Evolutionary conservation across 176 grass and related monocot genomes (phyloP), one percentile per base, ranked within the genome.

Genomic region (Lolium multiflorum): DNA sequence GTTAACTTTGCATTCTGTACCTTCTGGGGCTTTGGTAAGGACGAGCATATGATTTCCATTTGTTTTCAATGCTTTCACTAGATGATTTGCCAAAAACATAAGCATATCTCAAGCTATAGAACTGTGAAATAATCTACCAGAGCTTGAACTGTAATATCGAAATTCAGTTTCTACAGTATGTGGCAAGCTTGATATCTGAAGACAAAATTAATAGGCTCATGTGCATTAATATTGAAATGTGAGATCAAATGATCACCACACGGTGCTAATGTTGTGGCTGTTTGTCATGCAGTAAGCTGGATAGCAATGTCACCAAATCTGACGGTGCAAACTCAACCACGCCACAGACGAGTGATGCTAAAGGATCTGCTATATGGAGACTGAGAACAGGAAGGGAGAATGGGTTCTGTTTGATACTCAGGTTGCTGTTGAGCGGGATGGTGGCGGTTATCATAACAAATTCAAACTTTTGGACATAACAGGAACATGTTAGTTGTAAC

Each of bases 391-490:
- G 92, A 82, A 88, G 85, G 21, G 83, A 77, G 15, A 80, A 54
- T 16, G 51, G 77, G 24, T 71, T 79, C 28, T 62, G 22, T 9
- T 84, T 87, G n/a, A 69, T 91, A 20, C 38, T 89, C 86, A 71
- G 46, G n/a, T 52, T 89, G 39, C 26, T 94, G 52, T 73, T 94
- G 62, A 92, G 92, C 86, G 18, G 76, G 35, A 10, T 85, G 39
- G 17, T 74, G 38, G 77, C 52, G 50, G 17, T 94, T 67, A 65
- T 83, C 4, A 52, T 84, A n/a, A 79, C 26, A 43, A 89, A 77
- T 85, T 87, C 88, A 3, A 89, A 94, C 77, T 94, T 97, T 64
- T 94, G 90, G 77, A 92, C 74, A 81, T 97, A 82, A 88, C 57
- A 82, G 15, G 37, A 31, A 25, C 18, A 69, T 84, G 71, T 47